These are phyloP conservation scores for Immersiporthe knoxdaviesiana DNA, from an alignment of 2,329 filamentous ascomycete species.

Conservation along the genomic window DNA sequence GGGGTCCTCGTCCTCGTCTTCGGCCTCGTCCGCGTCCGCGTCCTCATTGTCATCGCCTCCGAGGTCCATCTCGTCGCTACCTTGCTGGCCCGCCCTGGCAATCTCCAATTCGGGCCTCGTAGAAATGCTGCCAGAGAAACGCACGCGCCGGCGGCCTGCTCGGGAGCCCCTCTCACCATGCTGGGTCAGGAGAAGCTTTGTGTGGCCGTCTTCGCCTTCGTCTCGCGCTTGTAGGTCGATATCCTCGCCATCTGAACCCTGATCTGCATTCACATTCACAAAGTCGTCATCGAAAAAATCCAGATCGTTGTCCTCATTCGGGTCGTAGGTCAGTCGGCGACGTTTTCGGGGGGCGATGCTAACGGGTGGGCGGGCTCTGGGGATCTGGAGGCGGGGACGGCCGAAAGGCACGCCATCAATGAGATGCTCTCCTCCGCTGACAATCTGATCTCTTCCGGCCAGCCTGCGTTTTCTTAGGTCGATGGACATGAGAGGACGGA, in stretches of 20 bases:
- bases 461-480: conserved; percentile 75
- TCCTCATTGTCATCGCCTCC: conserved; percentile 34
- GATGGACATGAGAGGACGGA: conserved; percentile 74
- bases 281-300: conserved; percentile 46
- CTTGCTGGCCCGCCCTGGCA: conserved; percentile 27
- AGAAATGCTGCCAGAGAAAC: conserved; percentile 19
- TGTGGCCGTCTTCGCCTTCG: conserved; percentile 32
- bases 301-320: conserved; percentile 42
- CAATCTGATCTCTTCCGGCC: conserved; percentile 81
- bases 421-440: conserved; percentile 75
- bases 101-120: conserved; percentile 23
- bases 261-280: conserved; percentile 40
- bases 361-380: conserved; percentile 66
- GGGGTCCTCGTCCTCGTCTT: conserved; percentile 22
- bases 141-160: conserved; percentile 21
- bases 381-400: conserved; percentile 65
- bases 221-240: conserved; percentile 31
- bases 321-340: conserved; percentile 51
- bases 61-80: conserved; percentile 30
- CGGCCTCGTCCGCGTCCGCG: conserved; percentile 33
- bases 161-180: conserved; percentile 18
- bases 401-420: conserved; percentile 88
- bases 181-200: conserved; percentile 27
- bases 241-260: conserved; percentile 38
- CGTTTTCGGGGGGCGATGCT: conserved; percentile 76